phyloP scores from a whole-genome alignment of 1,284 basidiomycete species.

The Phaffia rhodozyma region DNA sequence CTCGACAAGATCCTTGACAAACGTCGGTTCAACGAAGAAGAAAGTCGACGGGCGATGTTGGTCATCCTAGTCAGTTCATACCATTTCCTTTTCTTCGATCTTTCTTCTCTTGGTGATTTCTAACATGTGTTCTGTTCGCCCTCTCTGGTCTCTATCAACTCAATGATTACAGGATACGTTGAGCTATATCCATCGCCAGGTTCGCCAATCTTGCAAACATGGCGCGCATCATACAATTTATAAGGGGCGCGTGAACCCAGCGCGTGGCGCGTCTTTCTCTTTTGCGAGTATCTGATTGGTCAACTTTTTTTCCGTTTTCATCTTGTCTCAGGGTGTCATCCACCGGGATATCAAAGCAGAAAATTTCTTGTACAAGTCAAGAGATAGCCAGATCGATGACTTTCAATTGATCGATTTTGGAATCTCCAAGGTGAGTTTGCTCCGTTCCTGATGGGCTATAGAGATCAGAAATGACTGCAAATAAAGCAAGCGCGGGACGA shows the following conservation, averaged over 20 bases:
- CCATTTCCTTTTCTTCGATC: not conserved
- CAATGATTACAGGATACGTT: conserved; percentile 3
- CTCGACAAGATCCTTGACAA: conserved; percentile 17
- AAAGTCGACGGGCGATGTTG: conserved; percentile 3
- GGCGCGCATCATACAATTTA: too few relatives aligned
- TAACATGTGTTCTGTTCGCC: not conserved
- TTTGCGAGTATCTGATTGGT: not conserved
- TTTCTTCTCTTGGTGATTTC: not conserved
- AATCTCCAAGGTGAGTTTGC: conserved; percentile 6
- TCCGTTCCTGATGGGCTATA: not conserved
- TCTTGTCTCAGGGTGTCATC: conserved; percentile 10
- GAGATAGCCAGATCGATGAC: conserved; percentile 10
- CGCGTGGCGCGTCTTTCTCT: too few relatives aligned
- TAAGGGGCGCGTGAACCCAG: too few relatives aligned
- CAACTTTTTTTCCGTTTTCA: not conserved
- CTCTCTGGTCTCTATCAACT: not conserved
- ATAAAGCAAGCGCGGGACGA: not conserved
- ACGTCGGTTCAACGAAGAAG: conserved; percentile 15
- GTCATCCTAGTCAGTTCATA: conserved; percentile 7
- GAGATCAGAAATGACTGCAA: too few relatives aligned
- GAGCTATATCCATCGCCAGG: conserved; percentile 15
- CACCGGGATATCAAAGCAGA: conserved; percentile 17
- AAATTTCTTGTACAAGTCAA: conserved; percentile 13
- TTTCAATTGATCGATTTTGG: conserved; percentile 17
- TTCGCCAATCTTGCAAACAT: not conserved